A percentile compares a stretch with the other conserved stretches of the same genome.
Evolutionary conservation across 495 filamentous ascomycete genomes (phyloP).

Genomic region (Lophiotrema nucula): DNA sequence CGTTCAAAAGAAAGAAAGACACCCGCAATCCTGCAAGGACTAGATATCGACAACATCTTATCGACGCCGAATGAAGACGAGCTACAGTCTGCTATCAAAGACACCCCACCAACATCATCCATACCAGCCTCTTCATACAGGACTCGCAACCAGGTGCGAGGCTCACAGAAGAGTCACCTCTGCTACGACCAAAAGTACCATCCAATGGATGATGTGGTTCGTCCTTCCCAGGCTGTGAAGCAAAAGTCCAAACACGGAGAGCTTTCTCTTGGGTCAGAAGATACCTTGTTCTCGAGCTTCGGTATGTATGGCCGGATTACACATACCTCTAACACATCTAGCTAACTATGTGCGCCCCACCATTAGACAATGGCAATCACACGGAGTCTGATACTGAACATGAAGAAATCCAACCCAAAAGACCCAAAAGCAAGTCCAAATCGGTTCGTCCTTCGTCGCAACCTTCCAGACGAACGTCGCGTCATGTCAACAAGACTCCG

Average conservation of each 20-base stretch:
- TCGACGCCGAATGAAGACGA: not conserved
- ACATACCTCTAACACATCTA: too few relatives aligned
- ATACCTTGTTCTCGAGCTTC: not conserved
- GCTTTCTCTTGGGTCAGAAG: not conserved
- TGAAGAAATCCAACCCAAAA: not conserved
- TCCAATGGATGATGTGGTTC: conserved; percentile 39
- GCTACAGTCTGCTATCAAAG: not conserved
- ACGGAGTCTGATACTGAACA: too few relatives aligned
- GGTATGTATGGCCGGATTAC: too few relatives aligned
- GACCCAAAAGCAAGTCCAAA: not conserved
- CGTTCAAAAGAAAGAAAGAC: not conserved
- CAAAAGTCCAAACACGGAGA: conserved; percentile 10
- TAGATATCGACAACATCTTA: conserved; percentile 18
- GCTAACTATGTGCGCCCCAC: too few relatives aligned
- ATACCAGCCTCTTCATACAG: conserved; percentile 4
- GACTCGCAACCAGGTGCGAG: conserved; percentile 8
- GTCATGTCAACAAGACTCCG: not conserved
- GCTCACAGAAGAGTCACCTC: not conserved
- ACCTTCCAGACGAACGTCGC: not conserved
- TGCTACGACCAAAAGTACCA: conserved; percentile 41
- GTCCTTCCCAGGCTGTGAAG: conserved; percentile 31
- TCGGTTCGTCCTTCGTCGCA: not conserved
- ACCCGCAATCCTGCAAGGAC: not conserved
- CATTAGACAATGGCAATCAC: too few relatives aligned
- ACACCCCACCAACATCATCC: conserved; percentile 7